Percentiles rank a stretch among this genome's conserved stretches.
Conservation (phyloP, 2,329 filamentous ascomycete genomes). For the Pyrenophora graminea region DNA sequence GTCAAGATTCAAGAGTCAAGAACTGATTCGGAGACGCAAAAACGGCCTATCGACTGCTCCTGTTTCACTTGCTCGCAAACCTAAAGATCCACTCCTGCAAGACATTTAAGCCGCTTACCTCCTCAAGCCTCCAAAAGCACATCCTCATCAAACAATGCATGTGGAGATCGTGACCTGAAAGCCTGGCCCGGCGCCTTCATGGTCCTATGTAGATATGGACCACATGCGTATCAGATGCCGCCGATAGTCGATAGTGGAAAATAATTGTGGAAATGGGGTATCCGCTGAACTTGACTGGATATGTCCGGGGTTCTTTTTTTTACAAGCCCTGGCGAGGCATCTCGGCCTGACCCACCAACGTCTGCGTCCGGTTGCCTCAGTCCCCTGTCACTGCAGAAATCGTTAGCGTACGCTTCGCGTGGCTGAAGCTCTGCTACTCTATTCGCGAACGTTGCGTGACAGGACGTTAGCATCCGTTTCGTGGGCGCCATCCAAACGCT, state of each 20-base stretch:
- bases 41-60: slow-evolving; percentile 13
- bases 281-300: slow-evolving; percentile 21
- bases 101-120: slow-evolving; percentile 15
- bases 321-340: slow-evolving; percentile 18
- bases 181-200: slow-evolving; percentile 22
- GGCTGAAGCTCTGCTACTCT: slow-evolving; percentile 22
- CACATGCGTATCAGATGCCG: slow-evolving; percentile 17
- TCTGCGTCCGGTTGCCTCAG: slow-evolving; percentile 36
- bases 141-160: slow-evolving; percentile 20
- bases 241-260: slow-evolving; percentile 14
- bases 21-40: slow-evolving; percentile 8
- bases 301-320: slow-evolving; percentile 20
- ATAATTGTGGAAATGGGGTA: slow-evolving; percentile 17
- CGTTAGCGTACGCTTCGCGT: slow-evolving; percentile 24
- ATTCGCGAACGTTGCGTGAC: slow-evolving; percentile 31
- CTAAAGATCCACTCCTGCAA: slow-evolving; percentile 23
- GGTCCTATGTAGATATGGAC: slow-evolving; percentile 14
- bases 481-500: slow-evolving; percentile 22
- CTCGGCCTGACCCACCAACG: slow-evolving; percentile 33
- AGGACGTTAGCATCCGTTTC: slow-evolving; percentile 20
- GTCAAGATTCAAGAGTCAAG: slow-evolving; percentile 1
- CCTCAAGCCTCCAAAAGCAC: slow-evolving; percentile 20
- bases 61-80: slow-evolving; percentile 22
- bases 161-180: slow-evolving; percentile 26
- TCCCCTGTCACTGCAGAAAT: slow-evolving; percentile 24